phyloP scores from a whole-genome alignment of 202 grass and related monocot genomes.

The Brachypodium distachyon region DNA sequence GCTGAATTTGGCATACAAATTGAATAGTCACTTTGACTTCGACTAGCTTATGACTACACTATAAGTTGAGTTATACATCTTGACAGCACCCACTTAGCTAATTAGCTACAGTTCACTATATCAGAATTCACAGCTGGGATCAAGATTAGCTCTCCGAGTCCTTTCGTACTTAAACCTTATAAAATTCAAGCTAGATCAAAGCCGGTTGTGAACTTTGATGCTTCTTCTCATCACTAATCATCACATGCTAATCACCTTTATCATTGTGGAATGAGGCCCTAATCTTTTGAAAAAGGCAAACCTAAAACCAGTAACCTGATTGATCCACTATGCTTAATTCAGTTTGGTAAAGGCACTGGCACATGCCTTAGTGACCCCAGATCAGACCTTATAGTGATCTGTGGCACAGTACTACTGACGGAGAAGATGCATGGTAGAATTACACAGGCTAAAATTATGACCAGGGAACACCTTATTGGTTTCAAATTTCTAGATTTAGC shows the following conservation, averaged over 20 bases:
- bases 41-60: not conserved
- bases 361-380: not conserved
- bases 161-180: not conserved
- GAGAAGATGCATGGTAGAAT: not conserved
- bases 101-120: not conserved
- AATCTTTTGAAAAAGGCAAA: not conserved
- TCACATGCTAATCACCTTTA: not conserved
- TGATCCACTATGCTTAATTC: not conserved
- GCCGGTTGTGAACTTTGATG: not conserved
- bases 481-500: conserved; percentile 17
- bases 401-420: not conserved
- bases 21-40: not conserved
- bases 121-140: not conserved
- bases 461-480: not conserved
- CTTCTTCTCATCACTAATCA: not conserved
- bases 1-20: not conserved
- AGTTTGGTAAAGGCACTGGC: not conserved
- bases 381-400: not conserved
- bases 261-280: not conserved
- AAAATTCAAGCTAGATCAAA: not conserved
- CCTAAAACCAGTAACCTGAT: not conserved
- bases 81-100: not conserved
- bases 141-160: not conserved
- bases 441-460: not conserved
- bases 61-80: not conserved